phyloP scores from a whole-genome alignment of 352 stramenopile genomes.

The Globisporangium megalacanthum region DNA sequence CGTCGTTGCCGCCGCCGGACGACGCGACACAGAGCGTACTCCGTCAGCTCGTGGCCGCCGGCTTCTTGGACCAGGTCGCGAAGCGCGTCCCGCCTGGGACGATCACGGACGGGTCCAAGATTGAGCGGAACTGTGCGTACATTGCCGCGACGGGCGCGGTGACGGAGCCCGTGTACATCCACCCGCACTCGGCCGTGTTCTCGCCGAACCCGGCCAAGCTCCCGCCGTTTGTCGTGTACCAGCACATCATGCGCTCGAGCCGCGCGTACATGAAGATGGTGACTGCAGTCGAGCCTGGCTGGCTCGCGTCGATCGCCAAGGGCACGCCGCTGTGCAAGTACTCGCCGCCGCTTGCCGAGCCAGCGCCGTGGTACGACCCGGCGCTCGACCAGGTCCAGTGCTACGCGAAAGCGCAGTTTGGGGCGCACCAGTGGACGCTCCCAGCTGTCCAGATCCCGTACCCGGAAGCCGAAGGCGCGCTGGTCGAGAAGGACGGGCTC shows the following conservation, averaged over 20 bases:
- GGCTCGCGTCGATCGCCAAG: slow-evolving; percentile 87
- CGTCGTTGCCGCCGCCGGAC: slow-evolving; percentile 65
- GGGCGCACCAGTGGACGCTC: slow-evolving; percentile 58
- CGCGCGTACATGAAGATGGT: slow-evolving; percentile 96
- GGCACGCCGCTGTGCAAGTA: slow-evolving; percentile 72
- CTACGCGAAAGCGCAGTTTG: slow-evolving; percentile 75
- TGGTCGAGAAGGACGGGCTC: slow-evolving; percentile 30
- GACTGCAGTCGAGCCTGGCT: slow-evolving; percentile 96
- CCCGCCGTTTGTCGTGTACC: slow-evolving; percentile 70
- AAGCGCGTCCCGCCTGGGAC: slow-evolving; percentile 63
- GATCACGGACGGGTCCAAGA: slow-evolving; percentile 75
- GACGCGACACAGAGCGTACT: slow-evolving; percentile 50
- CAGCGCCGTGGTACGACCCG: slow-evolving; percentile 52
- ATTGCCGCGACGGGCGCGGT: slow-evolving; percentile 47
- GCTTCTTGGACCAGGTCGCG: slow-evolving; percentile 81
- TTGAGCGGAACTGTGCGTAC: slow-evolving; percentile 81
- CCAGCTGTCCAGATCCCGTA: slow-evolving; percentile 55
- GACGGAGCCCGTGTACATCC: slow-evolving; percentile 77
- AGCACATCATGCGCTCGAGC: slow-evolving; percentile 69
- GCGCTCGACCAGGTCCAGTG: slow-evolving; percentile 65
- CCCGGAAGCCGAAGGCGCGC: slow-evolving; percentile 23
- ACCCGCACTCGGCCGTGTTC: slow-evolving; percentile 81
- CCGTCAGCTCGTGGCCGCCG: slow-evolving; percentile 71
- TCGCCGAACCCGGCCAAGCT: slow-evolving; percentile 60
- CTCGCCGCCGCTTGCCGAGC: slow-evolving; percentile 49